These are phyloP conservation scores for Hibiscus syriacus DNA, from an alignment of 345 rosid genomes.

Conservation along the genomic window DNA sequence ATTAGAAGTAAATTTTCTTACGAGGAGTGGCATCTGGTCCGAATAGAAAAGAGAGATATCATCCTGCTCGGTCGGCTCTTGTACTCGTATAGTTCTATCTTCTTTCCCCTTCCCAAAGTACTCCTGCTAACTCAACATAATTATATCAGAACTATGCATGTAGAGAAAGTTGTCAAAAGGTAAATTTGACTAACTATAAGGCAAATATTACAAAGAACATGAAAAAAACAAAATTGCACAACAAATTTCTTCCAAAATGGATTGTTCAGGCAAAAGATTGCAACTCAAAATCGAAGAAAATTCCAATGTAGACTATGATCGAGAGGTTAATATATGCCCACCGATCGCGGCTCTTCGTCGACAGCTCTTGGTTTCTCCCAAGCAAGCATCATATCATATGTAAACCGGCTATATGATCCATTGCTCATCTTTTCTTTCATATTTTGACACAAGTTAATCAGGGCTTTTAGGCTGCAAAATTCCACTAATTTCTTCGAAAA, in stretches of 20 bases:
- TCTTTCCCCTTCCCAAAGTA: constrained; percentile 50
- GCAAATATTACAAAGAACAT: neutral
- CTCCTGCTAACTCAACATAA: constrained; percentile 38
- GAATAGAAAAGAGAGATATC: constrained; percentile 79
- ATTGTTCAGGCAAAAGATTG: neutral
- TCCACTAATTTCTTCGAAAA: constrained; percentile 68
- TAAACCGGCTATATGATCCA: constrained; percentile 60
- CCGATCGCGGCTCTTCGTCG: constrained; percentile 34
- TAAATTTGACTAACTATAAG: neutral
- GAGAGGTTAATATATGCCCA: constrained; percentile 2
- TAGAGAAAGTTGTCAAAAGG: neutral
- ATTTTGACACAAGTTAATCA: constrained; percentile 28
- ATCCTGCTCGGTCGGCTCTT: constrained; percentile 42
- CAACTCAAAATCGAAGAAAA: neutral
- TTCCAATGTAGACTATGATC: neutral
- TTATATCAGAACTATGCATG: neutral
- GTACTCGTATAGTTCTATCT: constrained; percentile 37
- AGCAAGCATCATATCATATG: constrained; percentile 83
- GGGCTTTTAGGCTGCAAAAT: constrained; percentile 53
- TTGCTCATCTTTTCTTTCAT: constrained; percentile 50
- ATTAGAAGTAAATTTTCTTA: constrained; percentile 23
- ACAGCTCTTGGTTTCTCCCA: constrained; percentile 62
- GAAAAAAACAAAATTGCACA: too few species aligned
- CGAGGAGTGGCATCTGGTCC: constrained; percentile 87
- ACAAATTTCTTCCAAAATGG: neutral